These are phyloP conservation scores for Neospermospora avenae DNA, from an alignment of 2,329 filamentous ascomycete genomes.

Conservation along the genomic window DNA sequence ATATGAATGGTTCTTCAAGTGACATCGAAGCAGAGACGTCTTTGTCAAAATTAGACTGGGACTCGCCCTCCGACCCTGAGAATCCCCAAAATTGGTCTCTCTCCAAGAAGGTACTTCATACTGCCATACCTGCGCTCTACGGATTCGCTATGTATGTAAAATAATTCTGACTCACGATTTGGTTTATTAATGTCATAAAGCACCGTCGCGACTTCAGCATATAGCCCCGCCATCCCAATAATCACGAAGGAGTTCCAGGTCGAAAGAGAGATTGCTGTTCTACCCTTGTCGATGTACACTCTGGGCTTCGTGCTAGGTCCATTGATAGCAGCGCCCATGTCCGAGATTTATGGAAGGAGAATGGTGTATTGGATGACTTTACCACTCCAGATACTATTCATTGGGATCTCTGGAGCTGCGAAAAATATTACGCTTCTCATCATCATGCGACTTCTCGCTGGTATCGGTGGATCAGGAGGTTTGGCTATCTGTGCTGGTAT, in stretches of 20 bases:
- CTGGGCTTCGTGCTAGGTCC: slow-evolving; percentile 59
- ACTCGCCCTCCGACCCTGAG: slow-evolving; percentile 22
- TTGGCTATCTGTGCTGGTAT: slow-evolving; percentile 30
- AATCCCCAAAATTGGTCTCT: slow-evolving; percentile 29
- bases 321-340: slow-evolving; percentile 63
- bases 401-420: slow-evolving; percentile 53
- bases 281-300: slow-evolving; percentile 58
- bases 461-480: slow-evolving; percentile 51
- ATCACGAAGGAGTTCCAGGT: slow-evolving; percentile 53
- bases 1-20: not conserved
- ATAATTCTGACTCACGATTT: no score
- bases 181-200: slow-evolving; percentile 17
- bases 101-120: slow-evolving; percentile 27
- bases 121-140: slow-evolving; percentile 26
- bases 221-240: slow-evolving; percentile 47
- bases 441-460: slow-evolving; percentile 64
- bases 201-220: slow-evolving; percentile 38
- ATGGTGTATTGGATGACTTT: slow-evolving; percentile 58
- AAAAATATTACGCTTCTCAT: slow-evolving; percentile 57
- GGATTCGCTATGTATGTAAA: slow-evolving; percentile 27
- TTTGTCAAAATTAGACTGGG: slow-evolving; percentile 19
- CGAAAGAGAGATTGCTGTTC: slow-evolving; percentile 52
- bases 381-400: slow-evolving; percentile 57
- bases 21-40: slow-evolving; percentile 3
- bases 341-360: slow-evolving; percentile 60